Percentiles rank a stretch among this genome's conserved stretches.
phyloP scores from a whole-genome alignment of 2,329 filamentous ascomycete species.

The Pseudocercospora eumusae region DNA sequence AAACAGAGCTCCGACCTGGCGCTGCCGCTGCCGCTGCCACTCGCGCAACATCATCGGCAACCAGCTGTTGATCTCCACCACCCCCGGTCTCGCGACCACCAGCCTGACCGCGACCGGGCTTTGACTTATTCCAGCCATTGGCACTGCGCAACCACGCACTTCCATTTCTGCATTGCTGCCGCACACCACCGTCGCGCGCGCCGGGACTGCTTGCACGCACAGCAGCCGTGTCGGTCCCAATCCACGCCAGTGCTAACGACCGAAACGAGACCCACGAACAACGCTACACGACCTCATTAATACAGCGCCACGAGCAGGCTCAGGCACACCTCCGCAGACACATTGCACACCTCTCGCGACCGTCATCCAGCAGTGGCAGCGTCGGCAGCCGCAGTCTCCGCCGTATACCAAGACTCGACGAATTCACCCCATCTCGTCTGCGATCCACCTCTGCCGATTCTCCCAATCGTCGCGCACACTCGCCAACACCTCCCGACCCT shows the following conservation, averaged over 20 bases:
- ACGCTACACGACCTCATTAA: slow-evolving; percentile 53
- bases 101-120: too few relatives aligned
- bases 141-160: background rate
- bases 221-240: slow-evolving; percentile 48
- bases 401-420: slow-evolving; percentile 55
- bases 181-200: background rate
- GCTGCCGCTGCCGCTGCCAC: background rate
- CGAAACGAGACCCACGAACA: slow-evolving; percentile 55
- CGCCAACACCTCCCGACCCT: slow-evolving; percentile 13
- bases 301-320: slow-evolving; percentile 51
- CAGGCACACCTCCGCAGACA: slow-evolving; percentile 34
- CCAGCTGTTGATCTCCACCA: slow-evolving; percentile 3
- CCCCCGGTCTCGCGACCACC: slow-evolving; percentile 12
- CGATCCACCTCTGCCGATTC: slow-evolving; percentile 51
- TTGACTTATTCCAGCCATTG: too few relatives aligned
- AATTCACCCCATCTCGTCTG: slow-evolving; percentile 43
- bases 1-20: background rate
- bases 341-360: slow-evolving; percentile 45
- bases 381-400: slow-evolving; percentile 50
- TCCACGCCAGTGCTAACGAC: slow-evolving; percentile 52
- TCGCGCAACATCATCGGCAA: slow-evolving; percentile 1
- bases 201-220: slow-evolving; percentile 19
- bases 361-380: slow-evolving; percentile 57
- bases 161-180: background rate
- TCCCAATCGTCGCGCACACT: slow-evolving; percentile 26